These are phyloP conservation scores for Candida montana DNA, from an alignment of 805 yeast genomes.

Conservation along the genomic window DNA sequence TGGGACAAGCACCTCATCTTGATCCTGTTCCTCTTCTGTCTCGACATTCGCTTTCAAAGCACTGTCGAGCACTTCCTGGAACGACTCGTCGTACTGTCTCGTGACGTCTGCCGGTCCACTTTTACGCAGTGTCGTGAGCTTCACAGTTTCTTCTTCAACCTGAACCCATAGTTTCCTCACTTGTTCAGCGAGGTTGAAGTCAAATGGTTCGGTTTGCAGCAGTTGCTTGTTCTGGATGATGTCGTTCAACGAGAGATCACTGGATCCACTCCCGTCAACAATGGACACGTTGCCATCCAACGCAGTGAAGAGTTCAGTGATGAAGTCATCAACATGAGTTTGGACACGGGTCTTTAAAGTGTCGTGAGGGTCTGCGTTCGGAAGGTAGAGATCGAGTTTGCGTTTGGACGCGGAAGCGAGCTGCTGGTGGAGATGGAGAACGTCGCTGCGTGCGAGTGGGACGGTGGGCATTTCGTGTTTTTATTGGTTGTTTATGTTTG, in stretches of 20 bases:
- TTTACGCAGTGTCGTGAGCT: slow-evolving; percentile 50
- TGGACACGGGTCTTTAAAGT: slow-evolving; percentile 42
- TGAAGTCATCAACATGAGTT: slow-evolving; percentile 37
- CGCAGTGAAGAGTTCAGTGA: slow-evolving; percentile 51
- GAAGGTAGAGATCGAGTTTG: slow-evolving; percentile 46
- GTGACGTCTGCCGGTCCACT: slow-evolving; percentile 42
- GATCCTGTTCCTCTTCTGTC: slow-evolving; percentile 6
- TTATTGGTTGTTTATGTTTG: no score
- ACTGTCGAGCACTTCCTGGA: slow-evolving; percentile 24
- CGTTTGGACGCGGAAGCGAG: slow-evolving; percentile 36
- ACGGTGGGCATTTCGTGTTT: slow-evolving; percentile 12
- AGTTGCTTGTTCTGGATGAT: slow-evolving; percentile 1
- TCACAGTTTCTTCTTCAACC: slow-evolving; percentile 59
- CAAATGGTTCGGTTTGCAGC: slow-evolving; percentile 60
- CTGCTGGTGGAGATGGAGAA: slow-evolving; percentile 42
- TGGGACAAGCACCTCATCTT: slow-evolving; percentile 3
- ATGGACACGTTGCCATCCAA: slow-evolving; percentile 45
- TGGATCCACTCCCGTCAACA: slow-evolving; percentile 45
- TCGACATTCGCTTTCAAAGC: not conserved
- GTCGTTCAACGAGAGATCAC: not conserved
- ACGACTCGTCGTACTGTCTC: slow-evolving; percentile 32
- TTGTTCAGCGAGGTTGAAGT: slow-evolving; percentile 52
- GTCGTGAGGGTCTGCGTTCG: slow-evolving; percentile 33
- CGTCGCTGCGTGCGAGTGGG: slow-evolving; percentile 46
- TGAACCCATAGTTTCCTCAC: slow-evolving; percentile 51